Base-by-base conservation (phyloP, 768 basidiomycete species). In the Chalciporus piperatus region DNA sequence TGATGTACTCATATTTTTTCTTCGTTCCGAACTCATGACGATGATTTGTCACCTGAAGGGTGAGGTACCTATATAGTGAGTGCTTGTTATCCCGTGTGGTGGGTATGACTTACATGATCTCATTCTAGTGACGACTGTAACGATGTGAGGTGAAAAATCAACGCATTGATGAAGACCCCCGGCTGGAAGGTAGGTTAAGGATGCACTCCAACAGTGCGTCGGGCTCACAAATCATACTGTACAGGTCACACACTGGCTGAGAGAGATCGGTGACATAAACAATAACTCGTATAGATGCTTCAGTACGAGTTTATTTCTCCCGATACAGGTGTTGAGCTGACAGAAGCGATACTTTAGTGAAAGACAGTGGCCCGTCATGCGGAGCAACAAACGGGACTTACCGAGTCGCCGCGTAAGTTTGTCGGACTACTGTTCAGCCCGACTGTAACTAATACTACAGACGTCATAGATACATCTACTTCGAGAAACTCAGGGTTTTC, bases 81-180 rank as follows among this genome's bases (percentile, higher is more conserved):
- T 33, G n/a, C 4, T 32, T 17, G 7, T 10, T 17, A 19, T 17
- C 12, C 30, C 13, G 43, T 19, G 10, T 12, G 3, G 41, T 28
- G 13, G 17, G 13, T 30, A n/a, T 32, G 11, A 38, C 38, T 27
- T 2, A 22, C 30, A 19, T 42, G n/a, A 6, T 22, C 9, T 3
- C 17, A 19, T 25, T 48, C 17, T 47, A 76, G 75, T 47, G 76
- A 77, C 50, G 72, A 75, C 54, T 77, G 74, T 52, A 74, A 73
- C 40, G 76, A 78, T 9, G 67, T 79, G 49, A 68, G 75, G 27
- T 71, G 74, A 28, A 78, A 77, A 66, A 78, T 78, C 32, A 62
- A 70, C 12, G 49, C 63, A 3, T 60, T 77, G 39, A 70, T 67
- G 59, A 76, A 75, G 59, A 65, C 69, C 2, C 74, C 74, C 0